These are phyloP conservation scores for Saccharomycopsis babjevae DNA, from an alignment of 805 yeast genomes.

Conservation along the genomic window DNA sequence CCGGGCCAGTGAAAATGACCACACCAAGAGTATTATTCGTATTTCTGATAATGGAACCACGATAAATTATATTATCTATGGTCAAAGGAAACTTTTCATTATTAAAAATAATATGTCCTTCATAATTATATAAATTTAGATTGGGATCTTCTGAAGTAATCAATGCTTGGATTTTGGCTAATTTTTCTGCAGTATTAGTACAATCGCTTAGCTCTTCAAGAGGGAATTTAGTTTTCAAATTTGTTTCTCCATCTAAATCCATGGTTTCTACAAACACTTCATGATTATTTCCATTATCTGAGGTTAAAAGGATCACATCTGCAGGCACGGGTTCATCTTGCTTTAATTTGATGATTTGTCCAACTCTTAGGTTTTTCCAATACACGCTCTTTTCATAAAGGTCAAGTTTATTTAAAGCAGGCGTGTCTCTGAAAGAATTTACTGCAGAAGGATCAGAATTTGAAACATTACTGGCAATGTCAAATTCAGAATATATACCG, in stretches of 20 bases:
- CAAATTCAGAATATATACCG: slow-evolving; percentile 51
- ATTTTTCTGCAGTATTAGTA: slow-evolving; percentile 39
- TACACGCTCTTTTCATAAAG: slow-evolving; percentile 26
- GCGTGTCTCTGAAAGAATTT: slow-evolving; percentile 13
- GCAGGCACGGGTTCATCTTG: slow-evolving; percentile 95
- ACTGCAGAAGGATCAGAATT: slow-evolving; percentile 3
- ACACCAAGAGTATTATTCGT: slow-evolving; percentile 67
- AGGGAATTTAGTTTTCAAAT: slow-evolving; percentile 65
- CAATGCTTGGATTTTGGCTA: slow-evolving; percentile 40
- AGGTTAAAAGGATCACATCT: slow-evolving; percentile 64
- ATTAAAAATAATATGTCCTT: slow-evolving; percentile 49
- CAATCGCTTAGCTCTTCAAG: slow-evolving; percentile 49
- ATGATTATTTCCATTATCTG: slow-evolving; percentile 42
- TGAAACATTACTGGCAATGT: slow-evolving; percentile 38
- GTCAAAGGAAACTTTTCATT: slow-evolving; percentile 49
- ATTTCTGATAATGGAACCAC: slow-evolving; percentile 86
- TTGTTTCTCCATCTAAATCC: slow-evolving; percentile 97
- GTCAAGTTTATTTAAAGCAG: slow-evolving; percentile 25
- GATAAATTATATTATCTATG: slow-evolving; percentile 72
- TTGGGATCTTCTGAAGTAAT: slow-evolving; percentile 86
- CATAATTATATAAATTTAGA: slow-evolving; percentile 80
- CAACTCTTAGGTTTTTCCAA: slow-evolving; percentile 84
- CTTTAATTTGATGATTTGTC: slow-evolving; percentile 63
- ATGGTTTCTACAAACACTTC: slow-evolving; percentile 84
- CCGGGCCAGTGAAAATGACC: slow-evolving; percentile 91